phyloP scores from a whole-genome alignment of 495 filamentous ascomycete genomes.

The Cercophora scortea region DNA sequence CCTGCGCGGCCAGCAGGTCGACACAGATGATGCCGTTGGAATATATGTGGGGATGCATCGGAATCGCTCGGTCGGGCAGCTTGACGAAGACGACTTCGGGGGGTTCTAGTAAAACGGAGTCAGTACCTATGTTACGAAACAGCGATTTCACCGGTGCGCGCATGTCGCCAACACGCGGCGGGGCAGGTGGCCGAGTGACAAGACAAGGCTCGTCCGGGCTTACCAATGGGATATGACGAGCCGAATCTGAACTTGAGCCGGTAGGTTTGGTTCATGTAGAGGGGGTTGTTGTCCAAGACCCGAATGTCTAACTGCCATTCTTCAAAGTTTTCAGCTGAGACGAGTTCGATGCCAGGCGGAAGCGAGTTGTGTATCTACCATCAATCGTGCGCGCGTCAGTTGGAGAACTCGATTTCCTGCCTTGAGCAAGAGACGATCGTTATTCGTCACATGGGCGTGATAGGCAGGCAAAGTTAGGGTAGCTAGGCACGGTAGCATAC shows the following conservation, averaged over 20 bases:
- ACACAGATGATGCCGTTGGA: constrained; percentile 97
- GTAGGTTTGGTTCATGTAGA: constrained; percentile 76
- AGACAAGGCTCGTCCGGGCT: background rate
- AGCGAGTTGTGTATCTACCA: constrained; percentile 45
- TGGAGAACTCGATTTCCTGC: no score
- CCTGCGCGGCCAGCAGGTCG: constrained; percentile 76
- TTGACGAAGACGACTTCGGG: constrained; percentile 87
- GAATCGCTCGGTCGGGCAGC: constrained; percentile 62
- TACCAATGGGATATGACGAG: constrained; percentile 85
- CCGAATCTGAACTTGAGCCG: constrained; percentile 82
- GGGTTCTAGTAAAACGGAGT: constrained; percentile 50
- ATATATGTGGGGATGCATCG: constrained; percentile 96
- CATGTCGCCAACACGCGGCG: no score
- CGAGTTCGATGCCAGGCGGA: constrained; percentile 69
- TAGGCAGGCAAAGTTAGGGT: background rate
- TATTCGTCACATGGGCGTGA: no score
- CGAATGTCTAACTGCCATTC: constrained; percentile 92
- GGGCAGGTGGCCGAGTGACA: no score
- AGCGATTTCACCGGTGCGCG: no score
- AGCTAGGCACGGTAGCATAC: constrained; percentile 13
- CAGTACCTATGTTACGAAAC: no score
- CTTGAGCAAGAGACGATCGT: no score
- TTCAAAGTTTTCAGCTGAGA: constrained; percentile 70
- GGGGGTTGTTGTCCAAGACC: constrained; percentile 84
- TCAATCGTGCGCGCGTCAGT: background rate